Base-by-base conservation (phyloP, 2,329 filamentous ascomycete species). In the Truncatella angustata region DNA sequence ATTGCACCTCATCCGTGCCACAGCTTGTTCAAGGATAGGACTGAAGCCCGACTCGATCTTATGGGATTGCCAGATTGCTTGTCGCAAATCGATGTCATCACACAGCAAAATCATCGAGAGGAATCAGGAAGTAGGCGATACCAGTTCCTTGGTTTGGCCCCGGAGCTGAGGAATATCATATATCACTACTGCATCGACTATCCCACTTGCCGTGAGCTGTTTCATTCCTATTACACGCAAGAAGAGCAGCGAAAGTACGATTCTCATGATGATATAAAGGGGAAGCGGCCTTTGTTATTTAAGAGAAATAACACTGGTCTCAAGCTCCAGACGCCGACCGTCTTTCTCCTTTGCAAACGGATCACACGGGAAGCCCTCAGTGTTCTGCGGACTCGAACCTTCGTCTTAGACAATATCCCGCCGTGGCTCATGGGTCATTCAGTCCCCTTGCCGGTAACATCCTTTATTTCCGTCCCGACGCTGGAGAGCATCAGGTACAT, bases 341-440 rank as follows among this genome's bases (percentile, higher is more conserved):
- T 71, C 24, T 60, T 70, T 7, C 63, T 72, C 9, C 65, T 71
- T 42, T 69, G 66, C 56, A 66, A 63, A 45, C 56, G 61, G 52
- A 64, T 70, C 45, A 70, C 68, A 1, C 51, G 51, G 26, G 69
- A 71, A 57, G 64, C 64, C n/a, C 51, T 68, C 9, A 57, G 57
- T 28, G 21, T 68, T 4, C 57, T 71, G 0, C 57, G 56, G 16
- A 40, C 61, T 2, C 58, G 57, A 9, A 42, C 56, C 20, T 60
- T 71, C 39, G 53, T 68, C 49, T 58, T 72, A 44, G 67, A 72
- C 56, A 62, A 63, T n/a, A 60, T 69, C 7, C 68, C 69, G 6
- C 68, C 69, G 1, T 70, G 66, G 64, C 47, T 64, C 11, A 61
- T 65, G 54, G 62, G 65, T 14, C 42, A 59, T 18, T 1, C 26